Base-by-base conservation (phyloP, 208 protist species). In the Tritrichomonas musculus region DNA sequence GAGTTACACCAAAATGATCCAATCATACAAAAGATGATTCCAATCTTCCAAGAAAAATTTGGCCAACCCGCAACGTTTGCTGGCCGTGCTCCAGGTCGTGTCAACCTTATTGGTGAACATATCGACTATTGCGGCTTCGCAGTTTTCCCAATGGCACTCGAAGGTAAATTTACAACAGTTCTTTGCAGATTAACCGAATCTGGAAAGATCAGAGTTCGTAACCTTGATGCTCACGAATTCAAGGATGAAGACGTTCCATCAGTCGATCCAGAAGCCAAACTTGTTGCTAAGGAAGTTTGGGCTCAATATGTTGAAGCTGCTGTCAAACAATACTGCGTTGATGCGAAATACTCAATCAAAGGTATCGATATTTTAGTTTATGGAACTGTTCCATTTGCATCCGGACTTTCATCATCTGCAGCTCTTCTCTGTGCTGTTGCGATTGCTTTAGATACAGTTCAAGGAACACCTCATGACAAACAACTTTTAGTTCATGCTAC, bases 71-170 rank as follows among this genome's bases (percentile, higher is more conserved):
- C 92, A 92, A 60, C 33, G 57, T 53, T 80, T 55, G 92, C 93
- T 36, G 77, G 50, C 14, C 92, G 94, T 14, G 93, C 94, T 33
- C 95, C 95, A 27, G 94, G 94, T 5, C 80, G 95, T 49, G 95
- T 96, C 0, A 96, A 96, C 77, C 60, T 96, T 25, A 95, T 96
- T 65, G 95, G 95, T 50, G 95, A 96, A 72, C 95, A 96, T 75
- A 94, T 95, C 49, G 95, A 96, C 93, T 96, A 96, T 93, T 93
- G 77, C 53, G 93, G 94, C 0, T 95, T 93, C 60, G 33, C n/a
- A 36, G 95, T 96, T 1, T 95, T 96, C 25, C 95, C 95, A 36
- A 94, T 95, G 93, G 95, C 95, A 33, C 92, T 95, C 36, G 27
- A 88, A 36, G 77, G 47, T 1, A 88, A 88, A 49, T 39, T 41